Percentiles rank a stretch among this genome's conserved stretches.
phyloP scores from a whole-genome alignment of 2,329 filamentous ascomycete genomes.

The Hypoxylon sp. region DNA sequence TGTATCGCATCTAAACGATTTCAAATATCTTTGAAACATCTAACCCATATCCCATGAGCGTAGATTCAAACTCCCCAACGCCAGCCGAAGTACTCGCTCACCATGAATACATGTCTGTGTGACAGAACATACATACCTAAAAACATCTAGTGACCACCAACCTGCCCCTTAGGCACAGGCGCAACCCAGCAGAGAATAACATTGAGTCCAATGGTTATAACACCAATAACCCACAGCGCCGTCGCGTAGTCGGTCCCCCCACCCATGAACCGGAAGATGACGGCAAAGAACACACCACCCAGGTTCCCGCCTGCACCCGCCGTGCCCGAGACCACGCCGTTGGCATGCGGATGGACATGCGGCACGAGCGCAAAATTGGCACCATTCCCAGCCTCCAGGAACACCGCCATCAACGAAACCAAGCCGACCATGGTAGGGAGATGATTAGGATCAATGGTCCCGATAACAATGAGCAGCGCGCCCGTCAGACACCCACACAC shows the following conservation, averaged over 20 bases:
- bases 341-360: constrained; percentile 84
- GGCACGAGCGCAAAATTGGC: constrained; percentile 87
- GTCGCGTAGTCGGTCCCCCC: constrained; percentile 71
- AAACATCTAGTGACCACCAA: constrained; percentile 55
- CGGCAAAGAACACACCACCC: constrained; percentile 84
- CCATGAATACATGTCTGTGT: too few relatives aligned
- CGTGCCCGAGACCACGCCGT: constrained; percentile 78
- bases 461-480: constrained; percentile 67
- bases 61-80: too few relatives aligned
- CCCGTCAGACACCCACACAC: constrained; percentile 70
- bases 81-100: too few relatives aligned
- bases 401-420: constrained; percentile 79
- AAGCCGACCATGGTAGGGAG: constrained; percentile 77
- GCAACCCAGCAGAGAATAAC: constrained; percentile 65
- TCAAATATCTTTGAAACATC: too few relatives aligned
- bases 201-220: constrained; percentile 76
- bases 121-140: neutral
- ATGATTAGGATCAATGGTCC: constrained; percentile 68
- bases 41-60: too few relatives aligned
- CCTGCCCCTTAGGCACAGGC: constrained; percentile 63
- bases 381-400: constrained; percentile 85
- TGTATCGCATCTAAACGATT: too few relatives aligned
- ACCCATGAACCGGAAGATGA: constrained; percentile 78
- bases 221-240: constrained; percentile 83
- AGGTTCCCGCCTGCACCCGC: constrained; percentile 85